Evolutionary conservation across 179 eudicot species (phyloP), one percentile per base, ranked within the genome.

Genomic region (Amaranthus tricolor): DNA sequence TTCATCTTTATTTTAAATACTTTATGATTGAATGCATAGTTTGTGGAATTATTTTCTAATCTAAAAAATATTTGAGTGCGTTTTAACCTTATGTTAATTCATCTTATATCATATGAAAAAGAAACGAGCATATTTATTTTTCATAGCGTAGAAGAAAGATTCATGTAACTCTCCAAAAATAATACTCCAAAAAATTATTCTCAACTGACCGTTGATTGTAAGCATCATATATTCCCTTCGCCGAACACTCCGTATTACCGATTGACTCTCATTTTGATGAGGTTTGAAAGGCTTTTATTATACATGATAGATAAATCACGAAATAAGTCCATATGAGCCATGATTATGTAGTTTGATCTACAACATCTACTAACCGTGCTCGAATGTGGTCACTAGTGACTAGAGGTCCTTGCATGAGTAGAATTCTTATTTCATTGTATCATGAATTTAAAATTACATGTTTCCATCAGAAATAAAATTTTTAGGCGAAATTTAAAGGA

Each of bases 381-480:
- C 52, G 13, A 67, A 47, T 58, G 66, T 43, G 43, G 63, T 76
- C 54, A 71, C 53, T 44, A n/a, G n/a, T n/a, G n/a, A n/a, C n/a
- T n/a, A 57, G 71, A 55, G 43, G 64, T 64, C 62, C 55, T 31
- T 52, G 52, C 17, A 51, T 75, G 69, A 15, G 49, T 31, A 56
- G 63, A 40, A 71, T 17, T 19, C 24, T 66, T 66, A 52, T 47
- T 40, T 44, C 65, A 69, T 59, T 61, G 49, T 53, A 17, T 24
- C 53, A 63, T 72, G 55, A 67, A 12, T 49, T n/a, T 49, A 58
- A 10, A 45, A 20, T 49, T 21, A 66, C n/a, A 43, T 10, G 14
- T 21, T 74, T 69, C 71, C 52, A 80, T 77, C 74, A 66, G 80
- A 24, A 66, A 50, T 24, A 24, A 24, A 24, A 2, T 2, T 24